Percentiles rank a stretch among this genome's conserved stretches.
Evolutionary conservation across 495 filamentous ascomycete species (phyloP).

Genomic region (Aspergillus mulundensis): DNA sequence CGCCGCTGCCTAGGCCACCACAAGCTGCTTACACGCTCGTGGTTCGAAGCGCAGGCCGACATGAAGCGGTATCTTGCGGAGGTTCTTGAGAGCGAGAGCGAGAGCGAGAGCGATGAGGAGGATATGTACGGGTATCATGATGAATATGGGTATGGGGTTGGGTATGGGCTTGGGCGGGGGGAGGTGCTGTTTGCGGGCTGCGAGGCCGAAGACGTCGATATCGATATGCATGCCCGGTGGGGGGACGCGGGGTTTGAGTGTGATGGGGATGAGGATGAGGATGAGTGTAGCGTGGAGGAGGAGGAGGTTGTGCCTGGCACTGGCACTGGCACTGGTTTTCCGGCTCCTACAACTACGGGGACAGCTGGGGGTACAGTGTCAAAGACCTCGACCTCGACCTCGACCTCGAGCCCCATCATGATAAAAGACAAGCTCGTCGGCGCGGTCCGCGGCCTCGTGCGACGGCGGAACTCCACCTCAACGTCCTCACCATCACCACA

Average conservation of each 20-base stretch:
- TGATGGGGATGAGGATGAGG: background rate
- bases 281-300: background rate
- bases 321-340: background rate
- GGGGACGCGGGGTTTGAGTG: too few relatives aligned
- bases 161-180: background rate
- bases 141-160: too few relatives aligned
- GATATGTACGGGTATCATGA: background rate
- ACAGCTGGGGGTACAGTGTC: too few relatives aligned
- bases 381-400: background rate
- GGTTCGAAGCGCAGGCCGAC: slow-evolving; percentile 18
- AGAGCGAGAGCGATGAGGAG: background rate
- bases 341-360: too few relatives aligned
- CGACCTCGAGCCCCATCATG: background rate
- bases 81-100: slow-evolving; percentile 12
- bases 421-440: background rate
- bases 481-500: background rate
- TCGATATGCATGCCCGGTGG: too few relatives aligned
- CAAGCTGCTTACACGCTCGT: slow-evolving; percentile 17
- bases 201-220: too few relatives aligned
- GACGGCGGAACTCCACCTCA: background rate
- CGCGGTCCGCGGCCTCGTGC: background rate
- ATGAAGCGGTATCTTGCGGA: slow-evolving; percentile 13
- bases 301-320: background rate
- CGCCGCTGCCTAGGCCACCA: slow-evolving; percentile 26
- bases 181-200: background rate